phyloP scores from a whole-genome alignment of 1,284 basidiomycete species.

The Ustilago curta region DNA sequence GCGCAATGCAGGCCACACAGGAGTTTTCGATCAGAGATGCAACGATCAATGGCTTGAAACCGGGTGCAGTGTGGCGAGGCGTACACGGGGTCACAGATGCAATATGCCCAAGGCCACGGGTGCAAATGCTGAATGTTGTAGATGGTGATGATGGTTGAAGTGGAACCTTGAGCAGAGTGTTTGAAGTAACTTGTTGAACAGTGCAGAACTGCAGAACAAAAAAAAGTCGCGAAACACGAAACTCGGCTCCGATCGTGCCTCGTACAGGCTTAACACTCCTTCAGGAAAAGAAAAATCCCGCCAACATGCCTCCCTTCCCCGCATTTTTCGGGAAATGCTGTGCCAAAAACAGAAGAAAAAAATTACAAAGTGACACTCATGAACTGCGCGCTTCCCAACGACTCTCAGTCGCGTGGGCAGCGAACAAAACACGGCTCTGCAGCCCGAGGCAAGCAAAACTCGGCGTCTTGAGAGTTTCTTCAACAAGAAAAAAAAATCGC shows the following conservation, averaged over 20 bases:
- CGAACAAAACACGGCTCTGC: neutral
- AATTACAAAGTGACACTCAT: conserved; percentile 18
- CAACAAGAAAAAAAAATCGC: neutral
- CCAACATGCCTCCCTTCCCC: conserved; percentile 24
- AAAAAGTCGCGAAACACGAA: neutral
- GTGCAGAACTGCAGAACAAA: neutral
- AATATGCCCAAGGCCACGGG: no score
- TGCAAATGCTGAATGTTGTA: neutral
- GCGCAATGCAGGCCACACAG: conserved; percentile 24
- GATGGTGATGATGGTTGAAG: conserved; percentile 7
- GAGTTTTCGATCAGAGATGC: conserved; percentile 6
- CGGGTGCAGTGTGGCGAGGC: neutral
- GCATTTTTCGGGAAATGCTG: conserved; percentile 31
- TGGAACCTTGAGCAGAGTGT: neutral
- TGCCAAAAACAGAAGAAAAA: neutral
- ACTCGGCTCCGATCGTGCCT: conserved; percentile 6
- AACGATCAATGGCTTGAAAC: conserved; percentile 10
- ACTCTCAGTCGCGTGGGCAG: conserved; percentile 2
- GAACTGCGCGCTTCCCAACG: neutral
- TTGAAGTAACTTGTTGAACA: neutral
- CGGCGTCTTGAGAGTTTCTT: conserved; percentile 8
- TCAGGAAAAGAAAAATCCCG: neutral
- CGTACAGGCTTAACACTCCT: neutral
- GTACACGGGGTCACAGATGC: conserved; percentile 8
- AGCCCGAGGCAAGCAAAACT: no score